Conservation (phyloP, 495 filamentous ascomycete genomes). For the Penicillium paradoxum region DNA sequence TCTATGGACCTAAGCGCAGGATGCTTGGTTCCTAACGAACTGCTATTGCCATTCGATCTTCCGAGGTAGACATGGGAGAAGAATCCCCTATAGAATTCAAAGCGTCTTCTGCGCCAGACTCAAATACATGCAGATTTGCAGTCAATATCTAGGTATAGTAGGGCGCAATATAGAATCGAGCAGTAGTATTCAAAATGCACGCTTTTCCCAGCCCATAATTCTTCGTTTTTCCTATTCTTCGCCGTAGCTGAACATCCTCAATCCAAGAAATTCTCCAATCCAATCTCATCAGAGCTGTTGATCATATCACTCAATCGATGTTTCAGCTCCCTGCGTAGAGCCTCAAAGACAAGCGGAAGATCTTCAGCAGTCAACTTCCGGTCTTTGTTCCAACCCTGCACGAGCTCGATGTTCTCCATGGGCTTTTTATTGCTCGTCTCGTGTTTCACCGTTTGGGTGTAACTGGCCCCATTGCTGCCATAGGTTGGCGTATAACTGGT, state of each 20-base stretch:
- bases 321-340: constrained; percentile 17
- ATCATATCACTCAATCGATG: constrained; percentile 20
- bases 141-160: background rate
- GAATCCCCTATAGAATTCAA: no score
- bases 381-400: constrained; percentile 8
- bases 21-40: no score
- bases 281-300: constrained; percentile 34
- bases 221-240: background rate
- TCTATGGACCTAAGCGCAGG: no score
- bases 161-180: background rate
- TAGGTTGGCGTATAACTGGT: background rate
- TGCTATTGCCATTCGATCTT: no score
- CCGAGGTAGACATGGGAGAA: no score
- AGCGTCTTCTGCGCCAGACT: no score
- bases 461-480: background rate
- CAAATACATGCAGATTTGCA: background rate
- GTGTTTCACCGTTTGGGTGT: constrained; percentile 14
- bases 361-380: constrained; percentile 19
- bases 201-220: background rate
- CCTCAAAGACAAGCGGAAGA: constrained; percentile 17
- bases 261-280: constrained; percentile 4
- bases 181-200: background rate
- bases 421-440: constrained; percentile 3
- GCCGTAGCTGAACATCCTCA: background rate
- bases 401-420: constrained; percentile 19